Conservation (phyloP, 139 green algal species). For the Pleodorina starrii region DNA sequence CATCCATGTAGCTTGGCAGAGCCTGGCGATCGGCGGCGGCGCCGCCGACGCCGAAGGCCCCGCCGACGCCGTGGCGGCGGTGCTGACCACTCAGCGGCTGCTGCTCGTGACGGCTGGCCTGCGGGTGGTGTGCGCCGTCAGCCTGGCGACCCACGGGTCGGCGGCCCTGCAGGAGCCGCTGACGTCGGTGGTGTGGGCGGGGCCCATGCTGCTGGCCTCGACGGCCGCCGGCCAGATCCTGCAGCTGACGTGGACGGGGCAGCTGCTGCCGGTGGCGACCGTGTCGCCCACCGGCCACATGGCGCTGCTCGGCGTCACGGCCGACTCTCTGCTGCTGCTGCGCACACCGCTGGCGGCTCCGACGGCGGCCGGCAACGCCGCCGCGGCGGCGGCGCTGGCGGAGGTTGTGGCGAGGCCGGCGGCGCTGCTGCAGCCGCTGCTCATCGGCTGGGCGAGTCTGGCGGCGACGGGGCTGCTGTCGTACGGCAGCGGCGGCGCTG, state of each 20-base stretch:
- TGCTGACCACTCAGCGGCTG: conserved; percentile 67
- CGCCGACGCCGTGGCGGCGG: conserved; percentile 52
- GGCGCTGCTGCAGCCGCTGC: conserved; percentile 65
- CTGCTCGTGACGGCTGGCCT: conserved; percentile 58
- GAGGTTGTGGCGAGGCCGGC: conserved; percentile 53
- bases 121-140: conserved; percentile 1
- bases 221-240: conserved; percentile 59
- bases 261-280: conserved; percentile 52
- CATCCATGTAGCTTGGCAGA: conserved; percentile 60
- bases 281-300: conserved; percentile 32
- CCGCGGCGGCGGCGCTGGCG: conserved; percentile 8
- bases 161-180: conserved; percentile 41
- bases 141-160: not conserved
- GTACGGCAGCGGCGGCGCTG: not conserved
- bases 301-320: conserved; percentile 57
- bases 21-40: not conserved
- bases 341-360: conserved; percentile 32
- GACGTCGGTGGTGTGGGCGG: conserved; percentile 66
- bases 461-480: conserved; percentile 49
- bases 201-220: conserved; percentile 61
- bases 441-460: conserved; percentile 61
- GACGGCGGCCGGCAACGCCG: conserved; percentile 38
- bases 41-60: not conserved
- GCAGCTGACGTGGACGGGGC: conserved; percentile 66
- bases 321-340: conserved; percentile 62